Percentiles rank a stretch among this genome's conserved stretches.
Evolutionary conservation across 805 yeast species (phyloP).

Genomic region (Saccharomyces kudriavzevii): DNA sequence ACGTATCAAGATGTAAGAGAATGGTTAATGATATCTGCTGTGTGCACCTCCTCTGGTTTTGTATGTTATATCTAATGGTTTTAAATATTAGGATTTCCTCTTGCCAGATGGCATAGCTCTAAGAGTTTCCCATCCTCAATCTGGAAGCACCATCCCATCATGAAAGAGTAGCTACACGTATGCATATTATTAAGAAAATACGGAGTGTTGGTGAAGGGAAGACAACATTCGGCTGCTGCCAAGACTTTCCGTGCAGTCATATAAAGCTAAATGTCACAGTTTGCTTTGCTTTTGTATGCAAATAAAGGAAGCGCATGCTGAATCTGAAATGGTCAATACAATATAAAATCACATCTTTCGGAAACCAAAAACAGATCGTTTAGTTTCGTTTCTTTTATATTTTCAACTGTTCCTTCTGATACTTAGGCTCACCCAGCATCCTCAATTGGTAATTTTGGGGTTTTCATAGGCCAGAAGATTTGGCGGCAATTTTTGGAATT

Average conservation of each 20-base stretch:
- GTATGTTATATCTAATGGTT: background rate
- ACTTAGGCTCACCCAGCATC: background rate
- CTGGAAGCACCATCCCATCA: slow-evolving; percentile 20
- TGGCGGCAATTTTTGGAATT: background rate
- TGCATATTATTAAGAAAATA: background rate
- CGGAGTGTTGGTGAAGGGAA: background rate
- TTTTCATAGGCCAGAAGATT: background rate
- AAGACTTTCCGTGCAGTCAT: background rate
- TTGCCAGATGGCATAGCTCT: background rate
- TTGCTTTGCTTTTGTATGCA: background rate
- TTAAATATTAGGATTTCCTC: background rate
- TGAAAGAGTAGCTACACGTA: slow-evolving; percentile 14
- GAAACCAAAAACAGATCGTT: background rate
- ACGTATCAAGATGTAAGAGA: background rate
- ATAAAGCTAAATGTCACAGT: background rate
- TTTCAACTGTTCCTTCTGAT: background rate
- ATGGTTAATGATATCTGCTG: background rate
- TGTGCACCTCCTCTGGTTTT: background rate
- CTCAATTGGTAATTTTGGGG: background rate
- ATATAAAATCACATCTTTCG: background rate
- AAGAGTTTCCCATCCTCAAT: slow-evolving; percentile 4
- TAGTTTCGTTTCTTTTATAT: background rate
- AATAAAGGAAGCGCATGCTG: background rate
- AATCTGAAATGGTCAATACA: background rate
- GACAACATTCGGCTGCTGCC: background rate